These are phyloP conservation scores for Populus nigra DNA, from an alignment of 345 rosid species.

Conservation along the genomic window DNA sequence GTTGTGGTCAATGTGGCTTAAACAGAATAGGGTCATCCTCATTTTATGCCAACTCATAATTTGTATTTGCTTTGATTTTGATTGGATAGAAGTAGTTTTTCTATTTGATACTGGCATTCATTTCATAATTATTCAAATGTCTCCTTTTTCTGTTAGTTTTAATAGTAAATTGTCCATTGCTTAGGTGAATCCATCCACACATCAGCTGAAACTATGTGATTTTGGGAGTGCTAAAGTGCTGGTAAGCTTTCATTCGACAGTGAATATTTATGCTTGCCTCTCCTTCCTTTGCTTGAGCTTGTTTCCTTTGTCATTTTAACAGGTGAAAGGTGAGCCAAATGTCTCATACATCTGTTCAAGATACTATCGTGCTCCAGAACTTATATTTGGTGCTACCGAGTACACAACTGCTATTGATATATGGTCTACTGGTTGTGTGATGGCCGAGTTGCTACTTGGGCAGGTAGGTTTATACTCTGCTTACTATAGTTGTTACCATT, in stretches of 20 bases:
- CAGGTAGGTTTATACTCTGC: conserved; percentile 42
- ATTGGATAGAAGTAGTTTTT: neutral
- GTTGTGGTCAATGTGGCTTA: neutral
- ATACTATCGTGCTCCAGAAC: conserved; percentile 96
- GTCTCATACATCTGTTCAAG: conserved; percentile 93
- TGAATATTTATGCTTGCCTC: neutral
- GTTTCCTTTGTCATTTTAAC: conserved; percentile 18
- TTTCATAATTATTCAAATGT: neutral
- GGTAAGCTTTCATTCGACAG: conserved; percentile 40
- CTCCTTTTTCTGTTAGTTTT: neutral
- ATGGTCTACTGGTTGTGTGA: conserved; percentile 97
- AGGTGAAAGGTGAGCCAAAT: conserved; percentile 93
- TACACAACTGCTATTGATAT: conserved; percentile 96
- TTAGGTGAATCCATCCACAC: conserved; percentile 87
- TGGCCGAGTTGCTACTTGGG: conserved; percentile 94
- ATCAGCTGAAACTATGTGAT: conserved; percentile 89
- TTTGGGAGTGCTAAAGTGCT: conserved; percentile 95
- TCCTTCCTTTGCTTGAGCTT: conserved; percentile 16
- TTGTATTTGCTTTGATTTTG: neutral
- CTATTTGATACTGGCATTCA: neutral
- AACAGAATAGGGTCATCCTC: neutral
- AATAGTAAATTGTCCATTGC: conserved; percentile 11
- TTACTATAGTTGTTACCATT: conserved; percentile 10
- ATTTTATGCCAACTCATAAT: neutral
- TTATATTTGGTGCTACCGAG: conserved; percentile 93